Evolutionary conservation across 331 rosid genomes (phyloP).

Genomic region (Quercus phellos): DNA sequence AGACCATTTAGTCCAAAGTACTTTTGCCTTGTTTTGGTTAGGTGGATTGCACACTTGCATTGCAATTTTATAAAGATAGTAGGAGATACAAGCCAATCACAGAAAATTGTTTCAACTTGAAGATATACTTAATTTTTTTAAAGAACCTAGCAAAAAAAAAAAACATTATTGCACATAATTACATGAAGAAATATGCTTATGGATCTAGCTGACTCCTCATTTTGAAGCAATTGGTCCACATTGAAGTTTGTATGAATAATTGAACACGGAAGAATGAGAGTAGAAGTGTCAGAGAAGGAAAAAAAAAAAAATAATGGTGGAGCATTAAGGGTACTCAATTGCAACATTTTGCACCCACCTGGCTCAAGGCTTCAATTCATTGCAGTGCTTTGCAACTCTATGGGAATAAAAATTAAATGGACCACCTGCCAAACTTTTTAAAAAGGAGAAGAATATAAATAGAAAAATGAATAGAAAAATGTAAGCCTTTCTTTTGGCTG

Average conservation of each 20-base stretch:
- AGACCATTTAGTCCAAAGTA: neutral
- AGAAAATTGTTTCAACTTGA: neutral
- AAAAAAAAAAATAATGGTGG: neutral
- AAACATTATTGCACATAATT: conserved; percentile 1
- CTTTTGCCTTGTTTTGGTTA: neutral
- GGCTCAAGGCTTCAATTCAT: too few species aligned
- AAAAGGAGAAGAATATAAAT: neutral
- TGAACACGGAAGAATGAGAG: neutral
- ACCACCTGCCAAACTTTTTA: conserved; percentile 35
- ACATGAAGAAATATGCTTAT: conserved; percentile 11
- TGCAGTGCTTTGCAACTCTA: neutral
- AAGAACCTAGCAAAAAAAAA: neutral
- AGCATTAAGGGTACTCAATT: neutral
- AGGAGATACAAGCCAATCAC: neutral
- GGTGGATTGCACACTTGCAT: neutral
- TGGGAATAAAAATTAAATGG: conserved; percentile 19
- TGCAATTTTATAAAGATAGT: too few species aligned
- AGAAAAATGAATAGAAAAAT: too few species aligned
- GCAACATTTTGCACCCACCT: too few species aligned
- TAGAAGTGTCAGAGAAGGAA: neutral
- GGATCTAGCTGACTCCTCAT: conserved; percentile 18
- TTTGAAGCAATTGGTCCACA: conserved; percentile 26
- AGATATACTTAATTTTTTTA: neutral
- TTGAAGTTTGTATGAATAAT: conserved; percentile 17
- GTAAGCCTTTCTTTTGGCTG: conserved; percentile 9